These are phyloP conservation scores for Alternaria sp. DNA, from an alignment of 2,329 filamentous ascomycete species.

Conservation along the genomic window DNA sequence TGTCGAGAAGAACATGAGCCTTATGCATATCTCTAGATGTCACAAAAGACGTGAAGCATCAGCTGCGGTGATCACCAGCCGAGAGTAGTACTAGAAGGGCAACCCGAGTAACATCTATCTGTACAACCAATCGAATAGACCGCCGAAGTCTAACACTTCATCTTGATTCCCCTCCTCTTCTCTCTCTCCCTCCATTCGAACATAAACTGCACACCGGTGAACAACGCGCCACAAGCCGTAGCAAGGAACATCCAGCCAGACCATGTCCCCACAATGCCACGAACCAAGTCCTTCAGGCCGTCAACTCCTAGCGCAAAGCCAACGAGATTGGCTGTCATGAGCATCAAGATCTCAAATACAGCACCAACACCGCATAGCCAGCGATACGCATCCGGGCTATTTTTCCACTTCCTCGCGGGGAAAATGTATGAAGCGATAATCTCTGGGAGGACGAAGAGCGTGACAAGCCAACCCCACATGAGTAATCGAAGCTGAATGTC, in stretches of 20 bases:
- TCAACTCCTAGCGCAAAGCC: conserved; percentile 94
- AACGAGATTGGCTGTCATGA: conserved; percentile 94
- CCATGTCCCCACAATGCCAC: conserved; percentile 78
- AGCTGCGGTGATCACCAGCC: background rate
- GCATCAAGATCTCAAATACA: conserved; percentile 87
- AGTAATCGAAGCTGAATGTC: conserved; percentile 91
- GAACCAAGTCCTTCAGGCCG: conserved; percentile 78
- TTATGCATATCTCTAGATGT: background rate
- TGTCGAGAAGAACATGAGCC: background rate
- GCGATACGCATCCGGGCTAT: conserved; percentile 75
- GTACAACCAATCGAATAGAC: background rate
- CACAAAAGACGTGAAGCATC: background rate
- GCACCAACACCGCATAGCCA: conserved; percentile 82
- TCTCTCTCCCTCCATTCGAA: conserved; percentile 92
- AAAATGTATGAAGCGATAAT: conserved; percentile 76
- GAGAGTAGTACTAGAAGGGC: background rate
- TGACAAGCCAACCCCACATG: conserved; percentile 97
- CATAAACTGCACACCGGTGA: conserved; percentile 91
- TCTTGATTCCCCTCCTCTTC: conserved; percentile 77
- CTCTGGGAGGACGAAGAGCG: conserved; percentile 92
- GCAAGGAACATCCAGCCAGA: conserved; percentile 78
- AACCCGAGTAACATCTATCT: background rate
- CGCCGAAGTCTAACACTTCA: conserved; percentile 73
- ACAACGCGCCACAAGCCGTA: conserved; percentile 75
- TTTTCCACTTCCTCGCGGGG: conserved; percentile 75